Percentiles rank a stretch among this genome's conserved stretches.
Evolutionary conservation across 2,329 filamentous ascomycete species (phyloP).

Genomic region (Parascedosporium putredinis): DNA sequence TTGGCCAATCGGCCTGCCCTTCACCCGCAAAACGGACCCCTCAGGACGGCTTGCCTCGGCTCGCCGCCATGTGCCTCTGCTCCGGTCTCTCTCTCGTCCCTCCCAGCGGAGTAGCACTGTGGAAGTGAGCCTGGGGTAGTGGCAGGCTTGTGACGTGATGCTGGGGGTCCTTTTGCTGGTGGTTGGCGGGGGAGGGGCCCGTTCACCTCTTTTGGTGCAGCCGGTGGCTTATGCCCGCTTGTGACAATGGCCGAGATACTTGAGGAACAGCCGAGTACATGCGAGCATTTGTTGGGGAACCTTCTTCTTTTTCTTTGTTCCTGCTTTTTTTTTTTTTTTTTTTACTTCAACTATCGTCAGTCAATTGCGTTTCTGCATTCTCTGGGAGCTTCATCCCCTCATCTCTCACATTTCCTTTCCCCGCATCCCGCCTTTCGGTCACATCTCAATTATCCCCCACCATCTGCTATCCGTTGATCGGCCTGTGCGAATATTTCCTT

Average conservation of each 20-base stretch:
- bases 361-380: not conserved
- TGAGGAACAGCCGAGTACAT: not conserved
- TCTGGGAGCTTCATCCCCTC: not conserved
- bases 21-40: not conserved
- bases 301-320: not conserved
- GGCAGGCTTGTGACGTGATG: conserved; percentile 2
- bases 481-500: no score
- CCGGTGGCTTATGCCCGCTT: not conserved
- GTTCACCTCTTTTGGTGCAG: not conserved
- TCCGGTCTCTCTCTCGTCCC: not conserved
- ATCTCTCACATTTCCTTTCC: not conserved
- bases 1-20: conserved; percentile 7
- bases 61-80: not conserved
- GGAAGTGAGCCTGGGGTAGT: not conserved
- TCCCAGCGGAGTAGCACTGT: not conserved
- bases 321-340: not conserved
- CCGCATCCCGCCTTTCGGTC: not conserved
- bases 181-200: not conserved
- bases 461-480: no score
- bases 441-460: no score
- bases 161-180: no score
- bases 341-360: not conserved
- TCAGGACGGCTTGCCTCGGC: conserved; percentile 8
- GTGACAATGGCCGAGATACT: not conserved
- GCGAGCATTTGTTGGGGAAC: conserved; percentile 1